Evolutionary conservation across 129 eudicot species (phyloP).

Genomic region (Flaveria bidentis): DNA sequence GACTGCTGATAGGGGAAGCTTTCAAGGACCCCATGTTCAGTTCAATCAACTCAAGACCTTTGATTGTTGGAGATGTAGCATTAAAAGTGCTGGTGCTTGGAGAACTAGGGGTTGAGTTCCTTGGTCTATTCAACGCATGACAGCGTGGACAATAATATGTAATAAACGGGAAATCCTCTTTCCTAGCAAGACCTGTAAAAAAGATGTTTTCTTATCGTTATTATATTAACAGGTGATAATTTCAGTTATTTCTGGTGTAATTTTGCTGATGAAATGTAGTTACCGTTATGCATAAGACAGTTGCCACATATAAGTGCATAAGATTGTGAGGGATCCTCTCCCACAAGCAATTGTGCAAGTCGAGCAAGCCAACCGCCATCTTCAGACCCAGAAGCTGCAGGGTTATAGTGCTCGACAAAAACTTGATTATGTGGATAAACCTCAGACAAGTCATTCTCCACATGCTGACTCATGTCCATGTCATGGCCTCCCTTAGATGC

Average conservation of each 20-base stretch:
- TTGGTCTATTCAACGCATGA: constrained; percentile 74
- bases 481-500: constrained; percentile 46
- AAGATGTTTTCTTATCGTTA: constrained; percentile 5
- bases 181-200: constrained; percentile 83
- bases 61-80: constrained; percentile 27
- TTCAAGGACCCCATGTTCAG: constrained; percentile 19
- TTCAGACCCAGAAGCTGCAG: constrained; percentile 40
- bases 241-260: not conserved
- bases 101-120: constrained; percentile 39
- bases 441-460: constrained; percentile 31
- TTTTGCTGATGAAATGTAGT: constrained; percentile 25
- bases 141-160: constrained; percentile 95
- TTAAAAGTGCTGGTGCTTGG: constrained; percentile 36
- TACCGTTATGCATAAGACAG: constrained; percentile 98
- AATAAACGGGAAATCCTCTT: constrained; percentile 81
- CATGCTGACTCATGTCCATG: constrained; percentile 43
- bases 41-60: constrained; percentile 23
- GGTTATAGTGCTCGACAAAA: constrained; percentile 72
- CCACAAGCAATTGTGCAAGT: constrained; percentile 89
- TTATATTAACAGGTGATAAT: not conserved
- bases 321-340: constrained; percentile 92
- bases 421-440: constrained; percentile 43
- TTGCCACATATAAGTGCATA: constrained; percentile 93
- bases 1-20: constrained; percentile 24
- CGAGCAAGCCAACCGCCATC: constrained; percentile 94